These are phyloP conservation scores for Anthostomella pinea DNA, from an alignment of 2,329 filamentous ascomycete genomes.

Conservation along the genomic window DNA sequence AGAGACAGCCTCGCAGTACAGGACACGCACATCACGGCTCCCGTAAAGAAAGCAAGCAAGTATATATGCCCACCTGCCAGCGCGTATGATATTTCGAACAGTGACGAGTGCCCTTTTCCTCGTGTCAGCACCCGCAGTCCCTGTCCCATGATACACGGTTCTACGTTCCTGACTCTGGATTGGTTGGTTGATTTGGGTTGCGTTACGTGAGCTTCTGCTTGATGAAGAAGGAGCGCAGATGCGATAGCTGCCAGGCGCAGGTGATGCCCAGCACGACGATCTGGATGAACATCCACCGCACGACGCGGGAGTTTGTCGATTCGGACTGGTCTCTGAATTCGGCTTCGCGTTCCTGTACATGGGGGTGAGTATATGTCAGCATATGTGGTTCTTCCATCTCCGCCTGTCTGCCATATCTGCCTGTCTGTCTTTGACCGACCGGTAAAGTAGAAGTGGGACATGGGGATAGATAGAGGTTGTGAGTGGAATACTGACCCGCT, in stretches of 20 bases:
- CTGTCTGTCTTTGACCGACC: neutral
- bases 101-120: neutral
- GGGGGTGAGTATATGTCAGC: slow-evolving; percentile 11
- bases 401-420: neutral
- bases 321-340: slow-evolving; percentile 99
- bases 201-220: slow-evolving; percentile 99
- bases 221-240: slow-evolving; percentile 97
- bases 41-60: slow-evolving; percentile 10
- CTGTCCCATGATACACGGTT: too few species aligned
- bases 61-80: too few species aligned
- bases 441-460: slow-evolving; percentile 2
- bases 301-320: slow-evolving; percentile 83
- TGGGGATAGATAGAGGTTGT: neutral
- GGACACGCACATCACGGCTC: neutral
- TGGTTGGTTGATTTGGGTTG: too few species aligned
- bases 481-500: slow-evolving; percentile 78
- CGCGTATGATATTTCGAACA: neutral
- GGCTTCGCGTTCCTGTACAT: slow-evolving; percentile 80
- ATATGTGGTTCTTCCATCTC: slow-evolving; percentile 1
- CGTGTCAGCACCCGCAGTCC: neutral
- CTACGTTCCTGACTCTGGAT: too few species aligned
- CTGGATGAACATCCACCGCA: slow-evolving; percentile 93
- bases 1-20: neutral
- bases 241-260: slow-evolving; percentile 95
- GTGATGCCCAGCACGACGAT: slow-evolving; percentile 78